phyloP scores from a whole-genome alignment of 768 basidiomycete species.

The Omphalotus guepiniiformis region DNA sequence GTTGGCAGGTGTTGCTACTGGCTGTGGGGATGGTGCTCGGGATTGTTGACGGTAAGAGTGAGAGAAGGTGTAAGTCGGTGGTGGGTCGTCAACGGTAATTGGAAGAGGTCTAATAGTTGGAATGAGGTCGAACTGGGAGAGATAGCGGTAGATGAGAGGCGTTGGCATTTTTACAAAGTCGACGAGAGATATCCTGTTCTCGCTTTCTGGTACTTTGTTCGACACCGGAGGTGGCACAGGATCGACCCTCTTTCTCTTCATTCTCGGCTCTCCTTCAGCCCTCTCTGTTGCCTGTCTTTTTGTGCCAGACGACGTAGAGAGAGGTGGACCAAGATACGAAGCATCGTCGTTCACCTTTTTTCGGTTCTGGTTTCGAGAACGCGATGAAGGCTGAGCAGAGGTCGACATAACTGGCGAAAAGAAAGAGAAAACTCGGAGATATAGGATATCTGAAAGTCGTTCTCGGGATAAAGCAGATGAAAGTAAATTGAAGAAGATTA shows the following conservation, averaged over 20 bases:
- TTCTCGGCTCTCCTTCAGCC: conserved; percentile 68
- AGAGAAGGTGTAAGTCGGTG: conserved; percentile 59
- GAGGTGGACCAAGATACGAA: conserved; percentile 55
- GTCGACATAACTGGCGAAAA: conserved; percentile 11
- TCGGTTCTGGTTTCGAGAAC: conserved; percentile 60
- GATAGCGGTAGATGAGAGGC: conserved; percentile 63
- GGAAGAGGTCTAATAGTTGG: conserved; percentile 72
- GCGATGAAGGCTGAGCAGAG: conserved; percentile 26
- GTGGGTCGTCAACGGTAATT: conserved; percentile 60
- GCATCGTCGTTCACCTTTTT: conserved; percentile 67
- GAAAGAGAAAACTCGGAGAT: too few species aligned
- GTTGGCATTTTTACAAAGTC: conserved; percentile 73
- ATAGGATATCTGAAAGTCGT: too few species aligned
- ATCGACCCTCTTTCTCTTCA: conserved; percentile 68
- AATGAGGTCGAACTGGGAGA: conserved; percentile 67
- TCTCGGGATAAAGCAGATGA: too few species aligned
- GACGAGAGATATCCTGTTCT: conserved; percentile 33
- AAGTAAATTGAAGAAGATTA: too few species aligned
- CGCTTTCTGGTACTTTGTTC: conserved; percentile 4
- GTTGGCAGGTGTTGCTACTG: conserved; percentile 58
- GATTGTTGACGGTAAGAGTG: conserved; percentile 42
- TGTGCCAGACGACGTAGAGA: conserved; percentile 37
- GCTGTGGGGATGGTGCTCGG: conserved; percentile 47
- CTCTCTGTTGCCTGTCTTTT: conserved; percentile 69
- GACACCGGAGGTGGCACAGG: conserved; percentile 35